Percentiles rank a stretch among this genome's conserved stretches.
These are phyloP conservation scores for Simplicillium aogashimaense DNA, from an alignment of 2,329 filamentous ascomycete genomes.

Conservation along the genomic window DNA sequence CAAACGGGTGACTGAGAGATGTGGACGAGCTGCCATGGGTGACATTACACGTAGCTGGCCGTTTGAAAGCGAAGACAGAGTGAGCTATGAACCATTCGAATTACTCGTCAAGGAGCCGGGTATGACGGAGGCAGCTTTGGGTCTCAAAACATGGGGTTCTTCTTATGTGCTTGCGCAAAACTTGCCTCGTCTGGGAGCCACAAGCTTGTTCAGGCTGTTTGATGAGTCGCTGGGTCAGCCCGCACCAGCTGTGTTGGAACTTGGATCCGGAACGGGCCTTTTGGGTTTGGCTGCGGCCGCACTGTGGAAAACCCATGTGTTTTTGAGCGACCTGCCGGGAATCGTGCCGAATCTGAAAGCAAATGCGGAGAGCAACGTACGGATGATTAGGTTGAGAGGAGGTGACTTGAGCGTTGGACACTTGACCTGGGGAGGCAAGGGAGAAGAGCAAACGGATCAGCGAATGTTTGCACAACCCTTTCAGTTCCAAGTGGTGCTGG, in stretches of 20 bases:
- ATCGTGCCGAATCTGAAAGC: constrained; percentile 73
- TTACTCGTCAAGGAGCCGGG: constrained; percentile 77
- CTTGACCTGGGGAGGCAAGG: constrained; percentile 61
- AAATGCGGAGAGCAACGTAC: constrained; percentile 59
- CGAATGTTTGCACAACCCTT: constrained; percentile 31
- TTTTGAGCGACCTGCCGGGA: constrained; percentile 73
- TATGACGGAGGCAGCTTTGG: constrained; percentile 77
- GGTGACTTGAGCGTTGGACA: constrained; percentile 52
- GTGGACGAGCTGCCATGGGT: constrained; percentile 58
- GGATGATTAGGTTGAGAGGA: constrained; percentile 40
- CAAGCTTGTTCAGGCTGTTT: constrained; percentile 35
- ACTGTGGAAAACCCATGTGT: constrained; percentile 54
- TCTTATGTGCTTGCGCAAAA: constrained; percentile 76
- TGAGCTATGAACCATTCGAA: constrained; percentile 35
- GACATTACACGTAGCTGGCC: constrained; percentile 47
- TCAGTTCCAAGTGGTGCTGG: constrained; percentile 62
- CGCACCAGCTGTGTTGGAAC: constrained; percentile 50
- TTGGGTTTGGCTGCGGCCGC: constrained; percentile 77
- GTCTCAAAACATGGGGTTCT: constrained; percentile 92
- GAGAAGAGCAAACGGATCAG: constrained; percentile 31
- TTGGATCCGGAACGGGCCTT: constrained; percentile 87
- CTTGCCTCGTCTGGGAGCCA: constrained; percentile 40
- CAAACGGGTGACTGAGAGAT: constrained; percentile 71
- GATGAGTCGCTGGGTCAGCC: constrained; percentile 20
- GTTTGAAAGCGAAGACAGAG: constrained; percentile 21